phyloP scores from a whole-genome alignment of 164 flowering plant genomes.

The Tetrastigma voinierianum region DNA sequence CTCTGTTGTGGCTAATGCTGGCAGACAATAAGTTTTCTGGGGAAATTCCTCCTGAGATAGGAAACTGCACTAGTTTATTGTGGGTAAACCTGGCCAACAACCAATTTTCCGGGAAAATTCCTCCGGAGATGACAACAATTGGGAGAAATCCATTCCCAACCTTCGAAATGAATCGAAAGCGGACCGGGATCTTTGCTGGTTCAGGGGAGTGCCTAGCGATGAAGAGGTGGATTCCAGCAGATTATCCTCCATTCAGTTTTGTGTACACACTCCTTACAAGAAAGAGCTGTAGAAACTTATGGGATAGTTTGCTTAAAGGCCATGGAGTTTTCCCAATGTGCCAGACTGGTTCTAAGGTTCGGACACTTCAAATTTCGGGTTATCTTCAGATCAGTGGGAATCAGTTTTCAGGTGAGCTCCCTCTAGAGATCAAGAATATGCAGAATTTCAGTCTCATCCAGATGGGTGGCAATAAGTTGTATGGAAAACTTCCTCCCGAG shows the following conservation, averaged over 20 bases:
- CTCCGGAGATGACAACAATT: slow-evolving; percentile 55
- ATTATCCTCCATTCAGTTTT: slow-evolving; percentile 87
- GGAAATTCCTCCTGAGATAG: slow-evolving; percentile 72
- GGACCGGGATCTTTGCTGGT: slow-evolving; percentile 34
- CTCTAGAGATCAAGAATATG: slow-evolving; percentile 61
- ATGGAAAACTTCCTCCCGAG: slow-evolving; percentile 54
- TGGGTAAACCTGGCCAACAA: slow-evolving; percentile 91
- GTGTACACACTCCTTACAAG: slow-evolving; percentile 60
- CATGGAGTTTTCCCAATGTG: slow-evolving; percentile 67
- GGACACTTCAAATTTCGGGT: slow-evolving; percentile 53
- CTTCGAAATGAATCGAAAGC: slow-evolving; percentile 36
- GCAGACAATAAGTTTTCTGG: slow-evolving; percentile 66
- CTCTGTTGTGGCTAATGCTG: slow-evolving; percentile 89
- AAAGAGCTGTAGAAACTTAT: slow-evolving; percentile 63
- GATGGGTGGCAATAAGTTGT: slow-evolving; percentile 51
- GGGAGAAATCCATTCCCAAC: slow-evolving; percentile 53
- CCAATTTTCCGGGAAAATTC: slow-evolving; percentile 55
- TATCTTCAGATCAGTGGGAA: slow-evolving; percentile 81
- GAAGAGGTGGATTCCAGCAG: slow-evolving; percentile 90
- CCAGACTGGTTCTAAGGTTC: slow-evolving; percentile 28
- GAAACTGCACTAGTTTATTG: slow-evolving; percentile 76
- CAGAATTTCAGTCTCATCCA: slow-evolving; percentile 65
- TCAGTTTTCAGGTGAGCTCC: slow-evolving; percentile 57
- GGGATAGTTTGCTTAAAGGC: slow-evolving; percentile 72
- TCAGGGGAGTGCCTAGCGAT: slow-evolving; percentile 78